Base-by-base conservation (phyloP, 163 green algal species). In the Coccomyxa subellipsoidea region DNA sequence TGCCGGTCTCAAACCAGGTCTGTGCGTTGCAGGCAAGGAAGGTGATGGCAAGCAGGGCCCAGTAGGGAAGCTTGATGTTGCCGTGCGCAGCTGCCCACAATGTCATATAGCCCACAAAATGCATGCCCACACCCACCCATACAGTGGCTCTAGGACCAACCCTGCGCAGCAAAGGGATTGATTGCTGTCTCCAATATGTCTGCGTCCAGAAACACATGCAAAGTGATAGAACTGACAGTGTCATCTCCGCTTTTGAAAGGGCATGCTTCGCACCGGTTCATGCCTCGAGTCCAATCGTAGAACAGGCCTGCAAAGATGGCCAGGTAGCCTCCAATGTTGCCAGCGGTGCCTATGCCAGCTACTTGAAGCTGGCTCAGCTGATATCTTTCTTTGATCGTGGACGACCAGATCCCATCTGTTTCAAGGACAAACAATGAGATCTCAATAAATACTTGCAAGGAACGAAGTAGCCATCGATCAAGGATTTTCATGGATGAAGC, bases 1-100 rank as follows among this genome's bases (percentile, higher is more conserved):
- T 66, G 32, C 76, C 69, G 0, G 87, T 88, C 37, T 93, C 90
- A 38, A 81, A 83, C 87, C 87, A 93, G 0, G 87, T 90, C n/a
- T 85, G 82, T 2, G 85, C 89, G 27, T 87, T 90, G 73, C 87
- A 87, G 0, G 88, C 84, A 23, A 92, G 23, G 0, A 83, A 47
- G 0, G 85, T 85, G n/a, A 91, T 76, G 34, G 78, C 29, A 9
- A 85, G 18, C 32, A 93, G 76, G 2, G 88, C 72, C 83, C 81
- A 90, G 37, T 87, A 87, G 3, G 80, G 72, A 1, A 79, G 70
- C 23, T 76, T 21, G 12, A 87, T 81, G 37, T 36, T 34, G n/a
- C 82, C 78, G 23, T 40, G 53, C 6, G 80, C 76, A 31, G 83
- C 83, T 32, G 36, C 34, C 69, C 69, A 84, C 4, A 93, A 82